Base-by-base conservation (phyloP, 495 filamentous ascomycete species). In the Aspergillus homomorphus region DNA sequence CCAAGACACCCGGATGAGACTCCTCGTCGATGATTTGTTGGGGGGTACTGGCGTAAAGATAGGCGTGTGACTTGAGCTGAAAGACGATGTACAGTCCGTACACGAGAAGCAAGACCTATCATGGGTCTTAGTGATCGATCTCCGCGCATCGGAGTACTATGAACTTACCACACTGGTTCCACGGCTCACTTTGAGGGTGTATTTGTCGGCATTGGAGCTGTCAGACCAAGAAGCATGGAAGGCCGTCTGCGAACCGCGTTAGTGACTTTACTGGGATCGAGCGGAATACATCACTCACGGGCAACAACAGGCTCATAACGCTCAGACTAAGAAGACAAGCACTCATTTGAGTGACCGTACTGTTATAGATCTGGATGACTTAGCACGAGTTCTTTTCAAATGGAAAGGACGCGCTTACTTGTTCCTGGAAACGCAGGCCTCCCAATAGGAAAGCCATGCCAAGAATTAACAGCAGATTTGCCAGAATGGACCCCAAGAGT, bases 261-360 rank as follows among this genome's bases (percentile, higher is more conserved):
- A 50, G 50, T 24, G 1, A 48, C 9, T 20, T 6, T 33, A 10
- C 22, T 18, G 15, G 8, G 14, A 21, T 3, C 30, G 14, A 15
- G 18, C 0, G 14, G 28, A 22, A 19, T 54, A 10, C 5, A 44
- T 2, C 12, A 71, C 78, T 61, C 70, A 87, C 85, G 18, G 90
- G 90, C 7, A 95, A 72, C 2, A 95, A 74, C 4, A 96, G 77
- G 74, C 90, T 95, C 69, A 87, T 91, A 19, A 96, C 92, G 67
- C 88, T 90, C 71, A 96, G 75, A 77, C 89, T 92, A 59, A 96
- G 84, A 48, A 96, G 78, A 74, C 90, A 95, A 24, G 92, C 91
- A 66, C 91, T 96, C 89, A 94, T 96, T 73, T 96, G 90, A 2
- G 91, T 96, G 50, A 95, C 89, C 22, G 90, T 95, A 73, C 85